Percentiles rank a stretch among this genome's conserved stretches.
Conservation (phyloP, 208 protist species). For the Cochliopodium minus region DNA sequence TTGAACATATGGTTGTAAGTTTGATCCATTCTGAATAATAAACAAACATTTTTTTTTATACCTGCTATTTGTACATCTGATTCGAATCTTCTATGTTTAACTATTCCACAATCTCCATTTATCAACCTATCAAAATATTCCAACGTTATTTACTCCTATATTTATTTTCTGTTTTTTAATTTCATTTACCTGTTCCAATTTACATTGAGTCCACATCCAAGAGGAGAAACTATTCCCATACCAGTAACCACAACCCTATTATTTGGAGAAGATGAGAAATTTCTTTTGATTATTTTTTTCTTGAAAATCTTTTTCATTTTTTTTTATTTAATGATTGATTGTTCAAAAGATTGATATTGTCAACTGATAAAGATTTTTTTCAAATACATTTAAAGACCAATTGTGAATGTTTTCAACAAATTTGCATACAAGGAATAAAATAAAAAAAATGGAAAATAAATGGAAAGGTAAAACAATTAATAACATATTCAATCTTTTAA, state of each 20-base stretch:
- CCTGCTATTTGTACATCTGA: not conserved
- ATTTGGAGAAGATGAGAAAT: no score
- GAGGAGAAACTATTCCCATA: slow-evolving; percentile 69
- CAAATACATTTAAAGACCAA: no score
- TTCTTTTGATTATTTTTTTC: no score
- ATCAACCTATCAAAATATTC: not conserved
- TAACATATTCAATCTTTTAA: no score
- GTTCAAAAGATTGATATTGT: no score
- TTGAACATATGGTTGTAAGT: not conserved
- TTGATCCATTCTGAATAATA: not conserved
- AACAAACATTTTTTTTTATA: not conserved
- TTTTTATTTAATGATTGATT: no score
- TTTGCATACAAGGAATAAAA: no score
- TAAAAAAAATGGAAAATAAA: no score
- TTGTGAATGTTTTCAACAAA: no score
- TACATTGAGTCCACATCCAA: slow-evolving; percentile 44
- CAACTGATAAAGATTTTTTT: no score
- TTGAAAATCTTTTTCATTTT: no score
- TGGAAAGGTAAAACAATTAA: no score
- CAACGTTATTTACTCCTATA: not conserved
- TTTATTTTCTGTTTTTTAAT: not conserved
- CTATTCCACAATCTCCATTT: not conserved
- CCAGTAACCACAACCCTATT: slow-evolving; percentile 76
- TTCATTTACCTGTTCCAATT: slow-evolving; percentile 53
- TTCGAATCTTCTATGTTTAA: not conserved